These are phyloP conservation scores for Hypsizygus marmoreus DNA, from an alignment of 768 basidiomycete genomes.

Conservation along the genomic window DNA sequence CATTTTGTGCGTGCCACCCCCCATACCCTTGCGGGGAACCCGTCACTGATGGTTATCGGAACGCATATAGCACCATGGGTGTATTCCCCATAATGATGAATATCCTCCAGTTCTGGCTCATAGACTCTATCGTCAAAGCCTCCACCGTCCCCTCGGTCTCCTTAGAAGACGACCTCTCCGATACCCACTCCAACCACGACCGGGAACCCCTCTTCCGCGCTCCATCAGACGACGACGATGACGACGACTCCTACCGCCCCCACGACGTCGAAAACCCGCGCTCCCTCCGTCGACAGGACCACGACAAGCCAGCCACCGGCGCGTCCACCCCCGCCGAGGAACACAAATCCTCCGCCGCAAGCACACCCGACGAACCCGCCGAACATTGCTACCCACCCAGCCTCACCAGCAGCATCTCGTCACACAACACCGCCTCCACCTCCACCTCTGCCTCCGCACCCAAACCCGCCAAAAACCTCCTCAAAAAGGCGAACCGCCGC, in stretches of 20 bases:
- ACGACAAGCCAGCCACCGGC: constrained; percentile 27
- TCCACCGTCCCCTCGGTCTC: constrained; percentile 40
- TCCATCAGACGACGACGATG: constrained; percentile 53
- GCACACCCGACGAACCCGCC: constrained; percentile 31
- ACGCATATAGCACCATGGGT: constrained; percentile 81
- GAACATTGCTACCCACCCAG: constrained; percentile 69
- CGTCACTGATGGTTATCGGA: constrained; percentile 23
- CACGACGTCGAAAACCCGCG: constrained; percentile 52
- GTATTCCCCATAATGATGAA: constrained; percentile 90
- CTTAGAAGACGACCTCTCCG: constrained; percentile 40
- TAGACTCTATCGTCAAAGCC: constrained; percentile 90
- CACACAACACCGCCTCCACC: constrained; percentile 33
- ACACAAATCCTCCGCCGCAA: constrained; percentile 40
- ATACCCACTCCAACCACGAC: constrained; percentile 41
- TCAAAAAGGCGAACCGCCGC: constrained; percentile 42
- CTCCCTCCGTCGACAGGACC: constrained; percentile 20
- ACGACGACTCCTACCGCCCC: constrained; percentile 27
- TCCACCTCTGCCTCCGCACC: constrained; percentile 25
- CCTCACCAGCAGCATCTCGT: constrained; percentile 43
- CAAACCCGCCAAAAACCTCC: constrained; percentile 33
- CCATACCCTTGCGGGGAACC: constrained; percentile 7
- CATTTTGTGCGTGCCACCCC: constrained; percentile 63
- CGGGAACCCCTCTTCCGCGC: constrained; percentile 65
- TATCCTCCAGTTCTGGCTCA: constrained; percentile 91
- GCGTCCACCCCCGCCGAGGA: constrained; percentile 37